Base-by-base conservation (phyloP, 208 protist species). In the Blastocrithidia nonstop region DNA sequence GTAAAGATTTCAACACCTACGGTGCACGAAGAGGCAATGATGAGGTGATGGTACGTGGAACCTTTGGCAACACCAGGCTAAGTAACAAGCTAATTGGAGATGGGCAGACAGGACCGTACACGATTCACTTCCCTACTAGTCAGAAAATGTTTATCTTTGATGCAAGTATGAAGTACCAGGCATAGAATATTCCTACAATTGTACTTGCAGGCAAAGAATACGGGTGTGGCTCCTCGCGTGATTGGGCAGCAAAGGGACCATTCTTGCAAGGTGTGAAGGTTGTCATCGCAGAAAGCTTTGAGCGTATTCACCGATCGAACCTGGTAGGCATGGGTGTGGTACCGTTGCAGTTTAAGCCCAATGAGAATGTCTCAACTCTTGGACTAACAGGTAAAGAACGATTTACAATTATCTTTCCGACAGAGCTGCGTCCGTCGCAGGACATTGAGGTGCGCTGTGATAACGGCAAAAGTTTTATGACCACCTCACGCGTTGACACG, bases 161-260 rank as follows among this genome's bases (percentile, higher is more conserved):
- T 40, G 93, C 93, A 11, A 82, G 91, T 1, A 79, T 90, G 69
- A 78, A 80, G 54, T 98, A 98, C 66, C 56, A 65, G 37, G 31
- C 28, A 9, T 76, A 66, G 7, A 62, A 61, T 28, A 64, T 65
- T 13, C 72, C 83, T 13, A 65, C 94, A n/a, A 49, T 96, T 22
- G 81, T 97, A 17, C 63, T 98, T 20, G 93, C 89, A 24, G 95
- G 95, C 31, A 93, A 86, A 54, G 88, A 97, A 62, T 98, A 97
- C 70, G 95, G 95, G 43, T 86, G 70, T 57, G 93, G 95, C 19
- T 91, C 79, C 26, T 95, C 88, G 7, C 82, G 95, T 48, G 95
- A 98, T 59, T 98, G 95, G 95, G 95, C 95, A 1, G 94, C 92
- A 16, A 97, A 96, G 73, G 88, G 90, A 2, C 91, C 91, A 13